phyloP scores from a whole-genome alignment of 768 basidiomycete genomes.

The Cystobasidiopsis lactophilus region DNA sequence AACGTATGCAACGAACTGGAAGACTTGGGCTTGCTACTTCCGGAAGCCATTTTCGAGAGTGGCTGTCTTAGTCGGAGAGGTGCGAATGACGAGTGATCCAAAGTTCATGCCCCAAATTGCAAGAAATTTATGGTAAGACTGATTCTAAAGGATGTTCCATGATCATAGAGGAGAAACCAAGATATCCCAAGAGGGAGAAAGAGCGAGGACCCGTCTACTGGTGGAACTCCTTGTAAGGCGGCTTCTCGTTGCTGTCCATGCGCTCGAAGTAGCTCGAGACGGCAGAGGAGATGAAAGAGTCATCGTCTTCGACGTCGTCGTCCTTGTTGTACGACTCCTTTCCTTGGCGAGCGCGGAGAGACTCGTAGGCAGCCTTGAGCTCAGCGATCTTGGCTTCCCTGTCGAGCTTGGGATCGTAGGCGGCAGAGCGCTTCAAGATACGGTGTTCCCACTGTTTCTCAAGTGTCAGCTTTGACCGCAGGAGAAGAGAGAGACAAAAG shows the following conservation, averaged over 20 bases:
- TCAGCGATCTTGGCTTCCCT: slow-evolving; percentile 24
- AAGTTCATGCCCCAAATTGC: too few relatives aligned
- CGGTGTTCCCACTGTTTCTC: not conserved
- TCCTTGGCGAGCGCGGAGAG: not conserved
- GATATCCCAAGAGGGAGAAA: too few relatives aligned
- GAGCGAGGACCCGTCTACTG: too few relatives aligned
- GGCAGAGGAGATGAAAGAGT: not conserved
- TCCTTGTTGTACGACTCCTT: not conserved
- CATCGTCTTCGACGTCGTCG: not conserved
- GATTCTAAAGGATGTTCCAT: too few relatives aligned
- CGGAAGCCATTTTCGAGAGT: not conserved
- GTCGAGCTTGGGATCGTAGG: slow-evolving; percentile 26
- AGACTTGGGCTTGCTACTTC: too few relatives aligned
- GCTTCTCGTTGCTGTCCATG: too few relatives aligned
- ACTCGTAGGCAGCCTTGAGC: slow-evolving; percentile 22
- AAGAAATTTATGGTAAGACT: too few relatives aligned
- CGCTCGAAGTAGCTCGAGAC: not conserved
- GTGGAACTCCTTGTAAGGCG: too few relatives aligned
- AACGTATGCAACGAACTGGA: too few relatives aligned
- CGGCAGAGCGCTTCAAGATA: slow-evolving; percentile 16
- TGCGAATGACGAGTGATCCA: too few relatives aligned
- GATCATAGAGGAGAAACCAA: too few relatives aligned
- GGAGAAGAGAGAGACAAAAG: not conserved
- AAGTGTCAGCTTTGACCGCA: not conserved
- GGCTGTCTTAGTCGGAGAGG: too few relatives aligned